A percentile compares a stretch with the other conserved stretches of the same genome.
Evolutionary conservation across 768 basidiomycete genomes (phyloP).

Genomic region (Trametopsis cervina): DNA sequence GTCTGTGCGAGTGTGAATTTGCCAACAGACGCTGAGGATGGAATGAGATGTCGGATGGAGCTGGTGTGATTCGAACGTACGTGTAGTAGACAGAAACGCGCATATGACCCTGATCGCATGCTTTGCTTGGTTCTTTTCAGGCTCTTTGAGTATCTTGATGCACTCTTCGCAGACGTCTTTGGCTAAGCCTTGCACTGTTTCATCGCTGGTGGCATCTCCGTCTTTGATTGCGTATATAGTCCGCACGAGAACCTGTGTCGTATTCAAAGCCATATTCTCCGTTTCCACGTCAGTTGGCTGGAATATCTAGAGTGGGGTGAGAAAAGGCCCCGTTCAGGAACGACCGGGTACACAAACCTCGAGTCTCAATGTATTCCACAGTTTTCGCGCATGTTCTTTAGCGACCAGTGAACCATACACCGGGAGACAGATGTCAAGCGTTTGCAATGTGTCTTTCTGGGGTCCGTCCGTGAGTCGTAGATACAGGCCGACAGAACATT

Average conservation of each 20-base stretch:
- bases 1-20: conserved; percentile 60
- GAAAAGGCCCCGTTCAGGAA: background rate
- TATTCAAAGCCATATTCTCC: conserved; percentile 65
- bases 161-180: conserved; percentile 78
- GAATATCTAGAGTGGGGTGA: conserved; percentile 56
- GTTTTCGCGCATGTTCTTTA: conserved; percentile 55
- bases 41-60: too few relatives aligned
- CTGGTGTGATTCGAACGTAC: conserved; percentile 57
- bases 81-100: conserved; percentile 67
- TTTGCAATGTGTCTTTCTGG: conserved; percentile 81
- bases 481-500: too few relatives aligned
- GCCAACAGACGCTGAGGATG: conserved; percentile 57
- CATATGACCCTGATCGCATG: conserved; percentile 82
- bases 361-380: conserved; percentile 90
- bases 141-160: conserved; percentile 71
- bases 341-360: conserved; percentile 47
- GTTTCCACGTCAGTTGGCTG: conserved; percentile 80
- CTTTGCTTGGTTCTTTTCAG: conserved; percentile 90
- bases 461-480: background rate
- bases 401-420: conserved; percentile 69
- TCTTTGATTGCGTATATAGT: conserved; percentile 49
- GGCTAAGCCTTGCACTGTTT: conserved; percentile 48
- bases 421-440: conserved; percentile 72
- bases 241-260: conserved; percentile 64
- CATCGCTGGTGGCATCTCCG: conserved; percentile 28